Base-by-base conservation (phyloP, 139 green algal genomes). In the Coccomyxa sp. region DNA sequence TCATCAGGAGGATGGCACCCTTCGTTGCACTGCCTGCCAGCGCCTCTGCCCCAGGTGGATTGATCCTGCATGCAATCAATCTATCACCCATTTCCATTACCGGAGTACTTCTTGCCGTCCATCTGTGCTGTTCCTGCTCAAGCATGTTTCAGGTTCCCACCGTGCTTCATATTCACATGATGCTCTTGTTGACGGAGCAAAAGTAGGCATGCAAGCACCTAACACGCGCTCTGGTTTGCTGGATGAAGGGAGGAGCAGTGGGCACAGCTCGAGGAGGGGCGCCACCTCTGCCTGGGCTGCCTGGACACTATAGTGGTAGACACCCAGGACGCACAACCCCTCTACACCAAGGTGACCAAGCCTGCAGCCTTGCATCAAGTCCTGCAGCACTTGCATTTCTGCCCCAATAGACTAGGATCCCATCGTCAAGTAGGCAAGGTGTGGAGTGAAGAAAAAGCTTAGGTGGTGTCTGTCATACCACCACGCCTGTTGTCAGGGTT, bases 281-380 rank as follows among this genome's bases (percentile, higher is more conserved):
- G 95, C 25, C 77, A 88, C n/a, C 83, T 97, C 66, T 98, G 95
- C 89, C 85, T 95, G 66, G 77, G 87, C 32, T 98, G 95, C 90
- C 59, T 94, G 21, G 83, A 82, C 79, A 93, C 82, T 16, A 86
- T 96, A 0, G 90, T 96, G 28, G 82, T 94, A 17, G 95, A 98
- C 85, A 96, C 92, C 0, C 59, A 79, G 12, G 95, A 96, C 80
- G 87, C 82, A 0, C 91, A 95, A 91, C 91, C 91, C 11, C 89
- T 98, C 81, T 97, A 96, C 86, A 77, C 92, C 17, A 82, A 94
- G 58, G 89, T 96, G 7, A 51, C 38, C 3, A 51, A 51, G 7
- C 38, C 38, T 51, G 38, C 38, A 51, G 38, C 38, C 38, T 51
- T 51, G 38, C 38, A 7, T 51, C 38, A 51, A 11, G 38, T 51